Percentiles rank a stretch among this genome's conserved stretches.
Conservation (phyloP, 176 grass and related monocot species). For the Triticum timopheevii region DNA sequence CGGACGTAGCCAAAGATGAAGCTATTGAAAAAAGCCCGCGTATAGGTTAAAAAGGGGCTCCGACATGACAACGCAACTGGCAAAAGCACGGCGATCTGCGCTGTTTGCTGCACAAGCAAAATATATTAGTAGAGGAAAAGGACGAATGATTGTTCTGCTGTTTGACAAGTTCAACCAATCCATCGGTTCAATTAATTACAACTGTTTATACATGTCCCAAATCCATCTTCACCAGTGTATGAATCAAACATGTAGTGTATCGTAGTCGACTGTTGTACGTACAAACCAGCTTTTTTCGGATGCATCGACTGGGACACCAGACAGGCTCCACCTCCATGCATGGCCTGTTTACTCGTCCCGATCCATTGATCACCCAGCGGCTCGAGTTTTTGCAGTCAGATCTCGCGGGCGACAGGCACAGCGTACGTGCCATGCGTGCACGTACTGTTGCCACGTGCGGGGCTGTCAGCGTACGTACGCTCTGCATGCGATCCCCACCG, state of each 20-base stretch:
- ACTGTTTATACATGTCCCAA: not conserved
- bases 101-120: not conserved
- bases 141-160: not conserved
- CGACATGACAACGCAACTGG: conserved; percentile 35
- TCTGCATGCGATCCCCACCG: not conserved
- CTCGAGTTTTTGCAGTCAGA: conserved; percentile 16
- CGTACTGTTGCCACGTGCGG: conserved; percentile 54
- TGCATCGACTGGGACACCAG: not conserved
- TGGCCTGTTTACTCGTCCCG: too few species aligned
- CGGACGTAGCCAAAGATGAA: conserved; percentile 20
- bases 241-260: too few species aligned
- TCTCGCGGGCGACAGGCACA: not conserved
- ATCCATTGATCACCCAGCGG: not conserved
- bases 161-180: not conserved
- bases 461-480: conserved; percentile 26
- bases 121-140: not conserved
- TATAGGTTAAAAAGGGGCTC: not conserved
- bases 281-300: too few species aligned
- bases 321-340: not conserved
- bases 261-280: too few species aligned
- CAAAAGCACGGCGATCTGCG: not conserved
- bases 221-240: too few species aligned
- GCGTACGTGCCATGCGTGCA: conserved; percentile 8
- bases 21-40: not conserved
- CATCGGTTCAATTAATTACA: not conserved